Percentiles rank a stretch among this genome's conserved stretches.
These are phyloP conservation scores for Torulaspora quercuum DNA, from an alignment of 805 yeast species.

Conservation along the genomic window DNA sequence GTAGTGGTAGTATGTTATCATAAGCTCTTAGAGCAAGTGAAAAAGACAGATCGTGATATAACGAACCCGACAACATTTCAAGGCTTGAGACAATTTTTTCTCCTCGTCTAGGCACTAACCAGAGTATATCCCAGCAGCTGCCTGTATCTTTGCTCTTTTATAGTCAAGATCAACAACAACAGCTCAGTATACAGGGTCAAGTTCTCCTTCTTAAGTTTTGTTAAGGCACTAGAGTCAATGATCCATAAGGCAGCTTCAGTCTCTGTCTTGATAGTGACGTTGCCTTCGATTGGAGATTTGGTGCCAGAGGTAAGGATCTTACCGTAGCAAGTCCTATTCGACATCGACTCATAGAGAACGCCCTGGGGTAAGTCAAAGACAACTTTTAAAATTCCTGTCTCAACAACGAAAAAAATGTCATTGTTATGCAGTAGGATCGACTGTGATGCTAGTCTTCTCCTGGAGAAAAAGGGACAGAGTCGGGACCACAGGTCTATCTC, in stretches of 20 bases:
- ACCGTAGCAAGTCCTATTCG: conserved; percentile 58
- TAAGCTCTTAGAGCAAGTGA: no score
- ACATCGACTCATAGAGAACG: conserved; percentile 44
- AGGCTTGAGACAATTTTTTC: no score
- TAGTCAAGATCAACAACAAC: conserved; percentile 53
- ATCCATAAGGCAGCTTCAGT: conserved; percentile 68
- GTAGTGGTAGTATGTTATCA: no score
- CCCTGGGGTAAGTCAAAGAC: conserved; percentile 48
- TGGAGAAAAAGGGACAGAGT: conserved; percentile 54
- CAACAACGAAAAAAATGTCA: conserved; percentile 53
- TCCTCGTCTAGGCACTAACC: conserved; percentile 46
- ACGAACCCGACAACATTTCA: no score
- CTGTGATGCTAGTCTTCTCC: conserved; percentile 49
- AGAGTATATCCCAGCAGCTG: conserved; percentile 73
- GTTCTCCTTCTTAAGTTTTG: conserved; percentile 48
- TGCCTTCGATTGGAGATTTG: conserved; percentile 40
- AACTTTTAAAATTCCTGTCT: conserved; percentile 50
- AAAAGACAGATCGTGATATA: no score
- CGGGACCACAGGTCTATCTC: conserved; percentile 59
- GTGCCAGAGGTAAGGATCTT: conserved; percentile 36
- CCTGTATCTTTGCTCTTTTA: conserved; percentile 69
- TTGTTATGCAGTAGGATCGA: conserved; percentile 38
- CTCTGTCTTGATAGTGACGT: conserved; percentile 52
- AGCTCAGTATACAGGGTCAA: conserved; percentile 60
- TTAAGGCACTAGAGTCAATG: conserved; percentile 47